Evolutionary conservation across 176 grass and related monocot species (phyloP).

Genomic region (Aegilops speltoides): DNA sequence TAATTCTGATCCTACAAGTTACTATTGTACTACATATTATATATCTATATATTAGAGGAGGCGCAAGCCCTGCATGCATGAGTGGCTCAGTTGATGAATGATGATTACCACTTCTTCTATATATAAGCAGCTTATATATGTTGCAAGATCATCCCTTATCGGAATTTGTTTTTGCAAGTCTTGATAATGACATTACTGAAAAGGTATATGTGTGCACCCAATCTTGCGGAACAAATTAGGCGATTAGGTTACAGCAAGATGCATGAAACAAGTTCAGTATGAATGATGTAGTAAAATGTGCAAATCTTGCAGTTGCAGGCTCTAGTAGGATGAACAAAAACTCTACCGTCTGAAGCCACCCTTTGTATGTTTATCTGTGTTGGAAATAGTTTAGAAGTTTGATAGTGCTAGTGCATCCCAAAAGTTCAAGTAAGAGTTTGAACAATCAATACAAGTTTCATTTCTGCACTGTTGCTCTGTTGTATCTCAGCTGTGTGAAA

Average conservation of each 20-base stretch:
- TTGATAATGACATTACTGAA: background rate
- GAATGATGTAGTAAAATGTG: no score
- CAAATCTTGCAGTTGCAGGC: background rate
- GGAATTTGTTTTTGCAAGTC: background rate
- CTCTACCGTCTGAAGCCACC: background rate
- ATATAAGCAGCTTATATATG: background rate
- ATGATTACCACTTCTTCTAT: constrained; percentile 18
- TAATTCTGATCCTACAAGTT: constrained; percentile 35
- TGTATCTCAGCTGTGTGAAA: background rate
- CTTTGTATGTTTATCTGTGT: background rate
- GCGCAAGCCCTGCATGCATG: constrained; percentile 10
- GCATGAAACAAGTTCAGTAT: no score
- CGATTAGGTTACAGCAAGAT: background rate
- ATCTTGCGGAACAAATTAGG: background rate
- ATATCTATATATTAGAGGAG: constrained; percentile 8
- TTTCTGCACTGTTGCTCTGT: no score
- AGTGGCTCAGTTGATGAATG: background rate
- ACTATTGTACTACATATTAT: background rate
- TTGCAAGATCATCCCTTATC: background rate
- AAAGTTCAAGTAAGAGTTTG: background rate
- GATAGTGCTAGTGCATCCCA: background rate
- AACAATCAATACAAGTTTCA: no score
- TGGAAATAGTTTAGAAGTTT: background rate
- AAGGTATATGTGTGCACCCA: background rate
- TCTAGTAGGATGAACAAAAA: background rate